Evolutionary conservation across 2,329 filamentous ascomycete species (phyloP).

Genomic region (Ceratocystis destructans): DNA sequence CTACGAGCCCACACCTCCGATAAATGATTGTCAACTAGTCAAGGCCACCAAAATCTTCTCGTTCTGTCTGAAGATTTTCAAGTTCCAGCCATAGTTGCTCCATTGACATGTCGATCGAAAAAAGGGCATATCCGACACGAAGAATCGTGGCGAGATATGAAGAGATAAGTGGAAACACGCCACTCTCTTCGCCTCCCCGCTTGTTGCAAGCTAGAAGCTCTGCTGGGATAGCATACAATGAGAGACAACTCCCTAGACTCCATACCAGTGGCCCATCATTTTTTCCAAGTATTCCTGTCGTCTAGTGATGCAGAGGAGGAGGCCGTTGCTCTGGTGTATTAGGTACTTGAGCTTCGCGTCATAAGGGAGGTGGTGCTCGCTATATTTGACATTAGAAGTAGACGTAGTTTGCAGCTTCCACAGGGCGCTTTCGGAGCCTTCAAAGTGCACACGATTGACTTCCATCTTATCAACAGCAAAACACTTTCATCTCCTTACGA

Average conservation of each 20-base stretch:
- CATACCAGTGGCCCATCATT: background rate
- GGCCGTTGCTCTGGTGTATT: background rate
- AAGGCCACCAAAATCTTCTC: background rate
- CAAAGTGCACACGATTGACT: too few species aligned
- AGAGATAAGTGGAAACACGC: background rate
- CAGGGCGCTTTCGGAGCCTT: background rate
- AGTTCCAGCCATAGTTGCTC: background rate
- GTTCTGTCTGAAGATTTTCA: too few species aligned
- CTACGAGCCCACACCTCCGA: background rate
- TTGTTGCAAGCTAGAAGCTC: background rate
- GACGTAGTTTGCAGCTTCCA: background rate
- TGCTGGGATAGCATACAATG: background rate
- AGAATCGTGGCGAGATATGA: background rate
- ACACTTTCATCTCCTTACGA: too few species aligned
- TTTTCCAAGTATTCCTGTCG: background rate
- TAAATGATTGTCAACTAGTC: background rate
- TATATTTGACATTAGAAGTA: background rate
- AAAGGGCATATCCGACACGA: background rate
- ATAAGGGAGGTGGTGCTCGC: background rate
- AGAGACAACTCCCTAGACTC: slow-evolving; percentile 2
- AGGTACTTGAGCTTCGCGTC: background rate
- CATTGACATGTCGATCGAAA: background rate
- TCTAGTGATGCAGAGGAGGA: background rate
- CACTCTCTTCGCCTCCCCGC: background rate
- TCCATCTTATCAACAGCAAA: too few species aligned